Evolutionary conservation across 257 asterid genomes (phyloP), one percentile per base, ranked within the genome.

Genomic region (Przewalskia tangutica): DNA sequence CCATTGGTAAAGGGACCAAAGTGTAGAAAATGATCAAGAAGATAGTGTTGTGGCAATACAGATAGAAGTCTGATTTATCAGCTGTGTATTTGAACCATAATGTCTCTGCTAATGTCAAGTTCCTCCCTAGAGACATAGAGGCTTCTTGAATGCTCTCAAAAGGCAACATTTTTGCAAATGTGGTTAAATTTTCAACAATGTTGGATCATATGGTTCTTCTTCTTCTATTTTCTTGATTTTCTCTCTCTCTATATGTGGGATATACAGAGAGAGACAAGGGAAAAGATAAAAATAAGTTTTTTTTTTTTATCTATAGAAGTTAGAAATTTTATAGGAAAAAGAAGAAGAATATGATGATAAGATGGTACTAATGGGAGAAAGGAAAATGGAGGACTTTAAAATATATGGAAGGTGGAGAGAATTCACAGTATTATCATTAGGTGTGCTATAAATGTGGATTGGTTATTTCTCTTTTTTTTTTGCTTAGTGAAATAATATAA

Each of bases 31-130:
- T 17, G 75, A 89, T 84, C 85, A 91, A 83, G 87, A 93, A 93
- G 2, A 93, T 53, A 0, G 93, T 91, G 84, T 93, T 93, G 83
- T 93, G 94, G 36, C 91, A 90, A 27, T 89, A 93, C 7, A 91
- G 85, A 75, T 90, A 12, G 76, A 80, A 87, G 84, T 91, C 94
- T 1, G 92, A 87, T 85, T 90, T 91, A 16, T 20, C 51, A 38
- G 89, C 94, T 2, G 97, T 87, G 83, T 93, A 91, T 46, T 88
- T 75, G 85, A 85, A 88, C 97, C 97, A 93, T 73, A 92, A 48
- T 32, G 87, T 83, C 87, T 93, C 95, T 3, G 84, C 88, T 81
- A 66, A 81, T 13, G 93, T 89, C 11, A 91, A 88, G 81, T 87
- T 91, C 84, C 97, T 89, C 18, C 97, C 93, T 0, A 93, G 86